A percentile compares a stretch with the other conserved stretches of the same genome.
These are phyloP conservation scores for Sporobolomyces phaffii DNA, from an alignment of 768 basidiomycete species.

Conservation along the genomic window DNA sequence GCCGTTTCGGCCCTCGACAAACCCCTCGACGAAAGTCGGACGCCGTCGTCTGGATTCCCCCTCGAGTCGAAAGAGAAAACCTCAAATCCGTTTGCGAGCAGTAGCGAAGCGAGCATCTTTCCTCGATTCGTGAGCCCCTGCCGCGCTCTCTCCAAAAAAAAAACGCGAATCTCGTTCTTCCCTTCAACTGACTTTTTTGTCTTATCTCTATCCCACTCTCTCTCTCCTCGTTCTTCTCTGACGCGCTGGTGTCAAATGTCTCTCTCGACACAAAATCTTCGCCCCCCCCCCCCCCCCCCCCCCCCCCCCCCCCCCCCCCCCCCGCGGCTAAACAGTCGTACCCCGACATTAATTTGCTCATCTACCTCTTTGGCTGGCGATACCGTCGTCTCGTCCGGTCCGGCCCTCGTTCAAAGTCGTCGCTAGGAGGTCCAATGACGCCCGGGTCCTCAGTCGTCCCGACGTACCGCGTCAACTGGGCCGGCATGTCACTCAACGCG, in stretches of 20 bases:
- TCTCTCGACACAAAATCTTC: too few species aligned
- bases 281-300: too few species aligned
- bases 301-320: too few species aligned
- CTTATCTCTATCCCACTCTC: slow-evolving; percentile 46
- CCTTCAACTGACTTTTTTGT: slow-evolving; percentile 54
- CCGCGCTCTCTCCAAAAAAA: too few species aligned
- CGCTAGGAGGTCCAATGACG: not conserved
- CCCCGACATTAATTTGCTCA: slow-evolving; percentile 98
- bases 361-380: slow-evolving; percentile 94
- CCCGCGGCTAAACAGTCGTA: slow-evolving; percentile 50
- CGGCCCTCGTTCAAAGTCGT: slow-evolving; percentile 11
- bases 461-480: slow-evolving; percentile 67
- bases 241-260: too few species aligned
- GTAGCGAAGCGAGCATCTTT: slow-evolving; percentile 11
- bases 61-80: not conserved
- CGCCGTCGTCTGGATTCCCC: too few species aligned
- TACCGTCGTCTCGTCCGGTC: slow-evolving; percentile 66
- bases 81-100: not conserved
- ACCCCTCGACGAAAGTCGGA: not conserved
- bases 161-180: slow-evolving; percentile 94
- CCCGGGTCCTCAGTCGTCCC: not conserved
- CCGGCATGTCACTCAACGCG: slow-evolving; percentile 66
- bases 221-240: not conserved
- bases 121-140: slow-evolving; percentile 43
- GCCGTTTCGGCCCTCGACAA: slow-evolving; percentile 15